phyloP scores from a whole-genome alignment of 208 protist species.

The Balamuthia mandrillaris region DNA sequence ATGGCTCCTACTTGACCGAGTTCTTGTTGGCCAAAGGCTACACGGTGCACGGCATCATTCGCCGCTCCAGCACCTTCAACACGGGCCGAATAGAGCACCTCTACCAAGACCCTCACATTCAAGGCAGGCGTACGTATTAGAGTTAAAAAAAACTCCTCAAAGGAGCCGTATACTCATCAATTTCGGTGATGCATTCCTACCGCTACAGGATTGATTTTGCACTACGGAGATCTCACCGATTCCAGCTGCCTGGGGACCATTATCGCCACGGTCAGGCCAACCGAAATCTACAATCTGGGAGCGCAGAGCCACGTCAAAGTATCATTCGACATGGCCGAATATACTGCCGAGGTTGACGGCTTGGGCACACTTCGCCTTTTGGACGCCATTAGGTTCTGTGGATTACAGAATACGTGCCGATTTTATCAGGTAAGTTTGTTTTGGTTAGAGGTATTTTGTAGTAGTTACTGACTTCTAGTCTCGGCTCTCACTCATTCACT shows the following conservation, averaged over 20 bases:
- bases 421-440: slow-evolving; percentile 70
- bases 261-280: slow-evolving; percentile 72
- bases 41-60: slow-evolving; percentile 87
- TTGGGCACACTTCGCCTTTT: slow-evolving; percentile 85
- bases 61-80: slow-evolving; percentile 85
- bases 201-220: slow-evolving; percentile 68
- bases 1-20: slow-evolving; percentile 78
- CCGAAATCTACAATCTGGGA: slow-evolving; percentile 86
- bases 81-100: slow-evolving; percentile 85
- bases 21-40: slow-evolving; percentile 75
- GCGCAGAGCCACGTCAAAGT: slow-evolving; percentile 91
- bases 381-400: slow-evolving; percentile 81
- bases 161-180: background rate
- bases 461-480: no score
- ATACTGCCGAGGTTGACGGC: slow-evolving; percentile 87
- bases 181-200: background rate
- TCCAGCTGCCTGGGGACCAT: slow-evolving; percentile 76
- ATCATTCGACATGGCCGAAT: slow-evolving; percentile 91
- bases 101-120: slow-evolving; percentile 59
- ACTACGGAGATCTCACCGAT: slow-evolving; percentile 91
- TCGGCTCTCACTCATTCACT: background rate
- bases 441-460: no score
- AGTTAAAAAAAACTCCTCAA: slow-evolving; percentile 18
- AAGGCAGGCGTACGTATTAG: background rate
- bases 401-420: slow-evolving; percentile 67